Base-by-base conservation (phyloP, 1,139 yeast species). In the Suhomyces coccinellae region DNA sequence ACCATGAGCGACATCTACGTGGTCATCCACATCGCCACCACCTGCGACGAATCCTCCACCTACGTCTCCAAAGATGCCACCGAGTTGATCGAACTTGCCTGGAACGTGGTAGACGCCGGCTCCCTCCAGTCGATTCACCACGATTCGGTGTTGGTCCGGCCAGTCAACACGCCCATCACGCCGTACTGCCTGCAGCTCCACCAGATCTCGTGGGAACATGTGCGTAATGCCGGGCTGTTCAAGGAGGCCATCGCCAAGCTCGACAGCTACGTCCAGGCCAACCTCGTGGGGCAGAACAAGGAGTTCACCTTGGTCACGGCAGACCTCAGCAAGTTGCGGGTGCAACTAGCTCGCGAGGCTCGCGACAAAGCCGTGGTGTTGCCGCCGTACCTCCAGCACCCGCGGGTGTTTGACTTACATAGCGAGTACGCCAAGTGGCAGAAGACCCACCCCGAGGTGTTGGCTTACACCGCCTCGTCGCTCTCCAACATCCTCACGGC, bases 321-420 rank as follows among this genome's bases (percentile, higher is more conserved):
- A 52, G 82, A 83, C 56, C 73, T 83, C 9, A 79, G 85, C 80
- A 85, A 83, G 53, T 66, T 91, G 40, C 75, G 91, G 50, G 91
- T 89, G 29, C 88, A 86, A 55, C 65, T 91, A 24, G 84, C 87
- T 6, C 75, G 95, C 40, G 96, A 88, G 61, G 89, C 96, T 9
- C 73, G 88, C 34, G 96, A 88, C 61, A 83, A 86, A 60, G 77
- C 80, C 12, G 81, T 87, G 45, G 78, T 72, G 3, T 72, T 91
- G 48, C 97, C 97, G 0, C 71, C 79, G 3, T 88, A 85, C 59
- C 68, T 91, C 50, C 88, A 84, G 59, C 84, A 83, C 53, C 89
- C 97, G 2, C 73, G 83, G 37, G 76, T 86, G 24, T 89, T 87
- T 66, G 97, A 89, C 62, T 67, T 91, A 49, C 78, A 80, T 56